phyloP scores from a whole-genome alignment of 768 basidiomycete species.

The Candolleomyces aberdarensis region DNA sequence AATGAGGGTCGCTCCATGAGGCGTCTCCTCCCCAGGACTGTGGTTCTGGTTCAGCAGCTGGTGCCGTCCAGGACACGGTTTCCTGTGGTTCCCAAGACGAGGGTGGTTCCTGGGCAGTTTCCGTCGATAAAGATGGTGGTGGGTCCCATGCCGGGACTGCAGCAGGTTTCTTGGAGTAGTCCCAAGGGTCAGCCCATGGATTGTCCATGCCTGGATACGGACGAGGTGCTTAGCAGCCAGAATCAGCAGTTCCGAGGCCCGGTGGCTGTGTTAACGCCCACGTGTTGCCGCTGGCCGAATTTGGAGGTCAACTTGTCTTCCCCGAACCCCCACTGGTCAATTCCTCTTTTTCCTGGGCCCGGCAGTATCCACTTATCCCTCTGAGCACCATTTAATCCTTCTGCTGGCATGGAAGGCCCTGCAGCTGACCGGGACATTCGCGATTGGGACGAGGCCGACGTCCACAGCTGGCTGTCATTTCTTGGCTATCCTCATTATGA shows the following conservation, averaged over 20 bases:
- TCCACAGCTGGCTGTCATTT: slow-evolving; percentile 71
- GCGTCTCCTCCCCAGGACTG: neutral
- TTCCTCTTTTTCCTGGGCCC: no score
- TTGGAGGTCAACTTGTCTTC: no score
- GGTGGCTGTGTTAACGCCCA: no score
- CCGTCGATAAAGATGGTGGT: slow-evolving; percentile 6
- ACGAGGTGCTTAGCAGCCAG: neutral
- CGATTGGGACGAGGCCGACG: slow-evolving; percentile 77
- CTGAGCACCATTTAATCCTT: neutral
- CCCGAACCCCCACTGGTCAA: no score
- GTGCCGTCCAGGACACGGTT: neutral
- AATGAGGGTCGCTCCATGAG: neutral
- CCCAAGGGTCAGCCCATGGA: slow-evolving; percentile 75
- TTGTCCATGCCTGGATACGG: slow-evolving; percentile 53
- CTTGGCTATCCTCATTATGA: slow-evolving; percentile 89
- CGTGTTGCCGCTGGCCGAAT: no score
- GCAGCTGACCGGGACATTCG: slow-evolving; percentile 37
- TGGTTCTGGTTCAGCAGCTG: neutral
- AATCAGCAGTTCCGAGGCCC: neutral
- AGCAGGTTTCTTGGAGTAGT: slow-evolving; percentile 27
- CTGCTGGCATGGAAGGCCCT: slow-evolving; percentile 30
- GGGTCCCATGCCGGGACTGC: neutral
- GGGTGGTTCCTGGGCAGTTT: slow-evolving; percentile 3
- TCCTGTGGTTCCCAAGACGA: slow-evolving; percentile 10
- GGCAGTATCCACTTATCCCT: neutral